Evolutionary conservation across 176 grass and related monocot species (phyloP).

Genomic region (Oryza australiensis): DNA sequence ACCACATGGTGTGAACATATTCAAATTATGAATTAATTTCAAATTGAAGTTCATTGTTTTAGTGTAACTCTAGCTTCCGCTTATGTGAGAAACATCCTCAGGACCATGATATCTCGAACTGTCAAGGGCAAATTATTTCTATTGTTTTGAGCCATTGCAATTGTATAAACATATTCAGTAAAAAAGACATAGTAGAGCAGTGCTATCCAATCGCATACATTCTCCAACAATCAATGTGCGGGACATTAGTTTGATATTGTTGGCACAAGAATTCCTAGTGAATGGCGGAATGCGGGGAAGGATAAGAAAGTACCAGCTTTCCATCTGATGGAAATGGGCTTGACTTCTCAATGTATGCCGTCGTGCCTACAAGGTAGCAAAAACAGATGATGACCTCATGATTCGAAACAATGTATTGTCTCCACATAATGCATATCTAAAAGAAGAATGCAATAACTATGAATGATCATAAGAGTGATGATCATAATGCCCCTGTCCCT

Average conservation of each 20-base stretch:
- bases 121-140: neutral
- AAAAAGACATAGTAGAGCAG: neutral
- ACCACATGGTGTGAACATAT: neutral
- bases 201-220: neutral
- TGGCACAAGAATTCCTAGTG: neutral
- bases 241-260: neutral
- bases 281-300: neutral
- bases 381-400: neutral
- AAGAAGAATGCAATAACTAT: neutral
- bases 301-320: slow-evolving; percentile 60
- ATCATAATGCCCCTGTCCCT: neutral
- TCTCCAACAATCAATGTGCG: neutral
- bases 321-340: slow-evolving; percentile 84
- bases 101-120: slow-evolving; percentile 14
- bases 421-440: neutral
- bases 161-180: neutral
- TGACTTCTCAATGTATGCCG: slow-evolving; percentile 91
- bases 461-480: neutral
- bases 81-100: slow-evolving; percentile 13
- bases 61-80: slow-evolving; percentile 12
- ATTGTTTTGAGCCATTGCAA: slow-evolving; percentile 1
- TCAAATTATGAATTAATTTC: neutral
- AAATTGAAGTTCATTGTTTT: neutral
- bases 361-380: slow-evolving; percentile 58
- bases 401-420: neutral